These are phyloP conservation scores for Syzygium aromaticum DNA, from an alignment of 345 rosid species.

Conservation along the genomic window DNA sequence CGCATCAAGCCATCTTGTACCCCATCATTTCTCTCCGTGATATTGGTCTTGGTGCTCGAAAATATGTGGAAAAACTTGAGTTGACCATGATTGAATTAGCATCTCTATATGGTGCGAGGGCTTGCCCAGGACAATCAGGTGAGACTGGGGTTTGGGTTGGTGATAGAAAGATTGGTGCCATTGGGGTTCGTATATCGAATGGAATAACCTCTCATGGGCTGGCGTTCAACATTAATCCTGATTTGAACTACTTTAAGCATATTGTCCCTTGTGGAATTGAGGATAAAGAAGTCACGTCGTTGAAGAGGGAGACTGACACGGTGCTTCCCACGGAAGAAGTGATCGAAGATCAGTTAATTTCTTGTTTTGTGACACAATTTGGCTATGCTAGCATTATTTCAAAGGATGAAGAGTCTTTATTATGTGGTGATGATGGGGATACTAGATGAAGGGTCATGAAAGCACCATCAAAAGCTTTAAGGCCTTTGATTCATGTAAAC, in stretches of 20 bases:
- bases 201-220: constrained; percentile 87
- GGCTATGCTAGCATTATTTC: constrained; percentile 36
- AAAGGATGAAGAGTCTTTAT: constrained; percentile 30
- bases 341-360: constrained; percentile 67
- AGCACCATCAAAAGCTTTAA: not conserved
- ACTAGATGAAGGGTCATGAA: not conserved
- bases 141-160: constrained; percentile 96
- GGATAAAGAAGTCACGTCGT: constrained; percentile 72
- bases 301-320: constrained; percentile 55
- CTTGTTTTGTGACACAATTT: constrained; percentile 58
- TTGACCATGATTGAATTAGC: constrained; percentile 64
- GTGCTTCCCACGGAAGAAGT: constrained; percentile 61
- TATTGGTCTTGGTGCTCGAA: constrained; percentile 64
- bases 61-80: constrained; percentile 74
- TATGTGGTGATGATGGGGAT: not conserved
- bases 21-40: constrained; percentile 73
- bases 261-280: constrained; percentile 93
- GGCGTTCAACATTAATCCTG: constrained; percentile 78
- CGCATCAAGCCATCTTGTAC: constrained; percentile 69
- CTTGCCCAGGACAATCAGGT: constrained; percentile 50
- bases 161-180: constrained; percentile 84
- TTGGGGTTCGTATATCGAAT: constrained; percentile 67
- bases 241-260: constrained; percentile 73
- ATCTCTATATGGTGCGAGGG: constrained; percentile 59
- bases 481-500: not conserved